Evolutionary conservation across 768 basidiomycete species (phyloP).

Genomic region (Calocera cornea): DNA sequence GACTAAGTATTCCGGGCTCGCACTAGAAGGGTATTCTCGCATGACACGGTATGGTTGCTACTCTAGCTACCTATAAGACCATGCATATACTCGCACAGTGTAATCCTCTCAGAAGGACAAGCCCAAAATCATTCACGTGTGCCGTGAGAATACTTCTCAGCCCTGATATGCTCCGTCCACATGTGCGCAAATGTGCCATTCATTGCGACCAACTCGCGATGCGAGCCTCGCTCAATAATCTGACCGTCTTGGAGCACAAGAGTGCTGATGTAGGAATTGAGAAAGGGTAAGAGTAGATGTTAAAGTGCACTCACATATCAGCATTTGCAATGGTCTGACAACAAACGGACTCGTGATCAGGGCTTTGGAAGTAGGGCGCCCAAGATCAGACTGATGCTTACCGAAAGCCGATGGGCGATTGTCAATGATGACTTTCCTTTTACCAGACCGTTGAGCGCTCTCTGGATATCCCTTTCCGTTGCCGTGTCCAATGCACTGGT

Average conservation of each 20-base stretch:
- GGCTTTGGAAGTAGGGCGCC: not conserved
- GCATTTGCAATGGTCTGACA: constrained; percentile 41
- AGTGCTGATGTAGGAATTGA: constrained; percentile 62
- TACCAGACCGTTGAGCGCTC: constrained; percentile 66
- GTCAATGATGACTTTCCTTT: constrained; percentile 60
- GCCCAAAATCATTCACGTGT: too few species aligned
- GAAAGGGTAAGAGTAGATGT: constrained; percentile 28
- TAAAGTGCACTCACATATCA: constrained; percentile 30
- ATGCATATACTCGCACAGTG: too few species aligned
- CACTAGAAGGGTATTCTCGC: too few species aligned
- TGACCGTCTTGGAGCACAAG: constrained; percentile 82
- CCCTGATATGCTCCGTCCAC: constrained; percentile 76
- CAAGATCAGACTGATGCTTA: constrained; percentile 27
- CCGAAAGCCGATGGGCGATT: constrained; percentile 66
- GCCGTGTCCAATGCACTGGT: constrained; percentile 79
- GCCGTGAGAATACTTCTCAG: constrained; percentile 36
- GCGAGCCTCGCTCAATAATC: constrained; percentile 69
- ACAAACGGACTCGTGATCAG: constrained; percentile 13
- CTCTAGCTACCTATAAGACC: too few species aligned
- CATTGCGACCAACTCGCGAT: constrained; percentile 57
- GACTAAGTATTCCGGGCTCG: too few species aligned
- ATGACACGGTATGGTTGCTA: too few species aligned
- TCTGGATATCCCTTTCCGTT: constrained; percentile 82
- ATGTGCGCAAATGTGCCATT: constrained; percentile 67
- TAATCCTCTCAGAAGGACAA: too few species aligned